A percentile compares a stretch with the other conserved stretches of the same genome.
These are phyloP conservation scores for Trichoderma polysporum DNA, from an alignment of 2,329 filamentous ascomycete species.

Conservation along the genomic window DNA sequence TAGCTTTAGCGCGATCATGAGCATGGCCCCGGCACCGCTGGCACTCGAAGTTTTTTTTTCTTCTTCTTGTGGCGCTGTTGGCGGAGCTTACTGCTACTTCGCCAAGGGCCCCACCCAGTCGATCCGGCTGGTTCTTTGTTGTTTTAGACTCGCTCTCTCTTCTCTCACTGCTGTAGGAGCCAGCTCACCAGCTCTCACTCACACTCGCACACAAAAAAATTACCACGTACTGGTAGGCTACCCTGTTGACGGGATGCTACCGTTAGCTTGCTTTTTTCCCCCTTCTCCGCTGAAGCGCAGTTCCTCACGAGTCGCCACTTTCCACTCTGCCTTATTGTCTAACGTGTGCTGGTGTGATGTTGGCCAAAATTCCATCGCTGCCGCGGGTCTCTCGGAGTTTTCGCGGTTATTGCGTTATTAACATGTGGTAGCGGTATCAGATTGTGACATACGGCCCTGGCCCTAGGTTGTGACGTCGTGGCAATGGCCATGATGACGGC, in stretches of 20 bases:
- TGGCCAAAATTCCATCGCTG: neutral
- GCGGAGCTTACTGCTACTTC: neutral
- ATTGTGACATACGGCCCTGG: neutral
- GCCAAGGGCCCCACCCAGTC: conserved; percentile 4
- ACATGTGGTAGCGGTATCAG: neutral
- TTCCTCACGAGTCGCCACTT: neutral
- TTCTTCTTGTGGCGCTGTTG: conserved; percentile 14
- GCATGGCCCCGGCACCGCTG: neutral
- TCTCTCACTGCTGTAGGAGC: no score
- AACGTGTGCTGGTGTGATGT: neutral
- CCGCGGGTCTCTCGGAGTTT: neutral
- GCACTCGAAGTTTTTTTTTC: conserved; percentile 4
- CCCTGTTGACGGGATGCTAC: neutral
- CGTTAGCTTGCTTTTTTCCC: neutral
- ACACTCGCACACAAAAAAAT: neutral
- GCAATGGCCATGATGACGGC: neutral
- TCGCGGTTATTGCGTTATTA: neutral
- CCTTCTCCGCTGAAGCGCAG: neutral
- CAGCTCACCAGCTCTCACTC: neutral
- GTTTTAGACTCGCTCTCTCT: neutral
- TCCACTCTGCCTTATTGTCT: neutral
- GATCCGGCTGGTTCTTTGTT: conserved; percentile 18
- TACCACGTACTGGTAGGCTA: neutral
- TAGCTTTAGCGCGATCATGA: neutral
- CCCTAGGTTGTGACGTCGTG: conserved; percentile 4